Base-by-base conservation (phyloP, 768 basidiomycete species). In the Podaxis carcinomalis region DNA sequence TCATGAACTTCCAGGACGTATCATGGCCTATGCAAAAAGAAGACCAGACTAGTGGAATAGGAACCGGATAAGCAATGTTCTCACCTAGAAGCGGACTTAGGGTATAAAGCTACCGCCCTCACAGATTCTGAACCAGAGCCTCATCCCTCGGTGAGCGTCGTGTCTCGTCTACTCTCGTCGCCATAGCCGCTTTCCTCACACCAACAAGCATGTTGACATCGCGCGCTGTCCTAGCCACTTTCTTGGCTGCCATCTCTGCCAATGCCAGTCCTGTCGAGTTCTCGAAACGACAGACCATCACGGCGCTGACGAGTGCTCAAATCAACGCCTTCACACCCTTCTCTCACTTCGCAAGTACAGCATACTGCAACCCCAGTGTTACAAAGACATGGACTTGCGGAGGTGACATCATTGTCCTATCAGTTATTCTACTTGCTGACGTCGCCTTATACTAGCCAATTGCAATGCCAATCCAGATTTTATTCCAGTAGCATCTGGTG, bases 341-440 rank as follows among this genome's bases (percentile, higher is more conserved):
- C 70, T 75, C 83, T 0, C 70, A 69, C 59, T 83, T 79, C 62
- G 81, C 84, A 1, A 75, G 75, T 36, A 68, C 83, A 4, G 83
- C 73, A 0, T 83, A 82, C 62, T 86, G 84, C 56, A 49, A 67
- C 4, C 71, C 82, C n/a, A 57, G 73, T 1, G 64, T 69, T 23
- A 83, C 80, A 19, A 65, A 75, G 39, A 73, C 76, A 19, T 86
- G 85, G 84, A 66, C 77, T 28, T 85, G 83, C 64, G 86, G 86
- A 70, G 83, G 85, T 70, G 54, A 63, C 64, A 19, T 19, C 14
- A 7, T 44, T 28, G 61, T 54, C 39, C 16, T n/a, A 4, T 21
- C 9, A 44, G 25, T 37, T 35, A 10, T 13, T 27, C 46, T 37
- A 13, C 13, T 10, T 37, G 19, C 32, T 55, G 44, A 49, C 21